Conservation (phyloP, 1,139 yeast genomes). For the Pichia inconspicua region DNA sequence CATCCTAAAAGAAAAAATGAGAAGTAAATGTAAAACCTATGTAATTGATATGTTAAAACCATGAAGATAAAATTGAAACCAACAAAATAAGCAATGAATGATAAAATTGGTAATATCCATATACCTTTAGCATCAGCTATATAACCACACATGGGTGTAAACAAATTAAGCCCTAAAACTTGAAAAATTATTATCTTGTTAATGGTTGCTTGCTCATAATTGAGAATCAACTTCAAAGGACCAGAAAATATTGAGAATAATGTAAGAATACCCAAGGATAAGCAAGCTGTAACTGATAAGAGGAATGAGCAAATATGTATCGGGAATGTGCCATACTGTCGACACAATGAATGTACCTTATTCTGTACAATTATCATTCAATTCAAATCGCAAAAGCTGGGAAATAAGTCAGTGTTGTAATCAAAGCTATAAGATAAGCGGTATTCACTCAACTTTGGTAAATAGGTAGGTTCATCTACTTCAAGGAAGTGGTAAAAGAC, state of each 20-base stretch:
- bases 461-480: no score
- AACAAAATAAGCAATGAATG: slow-evolving; percentile 22
- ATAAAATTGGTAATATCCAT: slow-evolving; percentile 24
- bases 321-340: slow-evolving; percentile 20
- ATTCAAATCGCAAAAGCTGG: neutral
- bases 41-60: slow-evolving; percentile 10
- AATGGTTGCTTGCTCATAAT: slow-evolving; percentile 23
- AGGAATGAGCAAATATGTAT: slow-evolving; percentile 21
- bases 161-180: slow-evolving; percentile 24
- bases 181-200: slow-evolving; percentile 27
- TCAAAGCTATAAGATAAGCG: no score
- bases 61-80: slow-evolving; percentile 21
- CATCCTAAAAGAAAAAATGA: slow-evolving; percentile 27
- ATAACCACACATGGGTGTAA: slow-evolving; percentile 26
- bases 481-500: no score
- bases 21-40: slow-evolving; percentile 20
- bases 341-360: slow-evolving; percentile 7
- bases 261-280: slow-evolving; percentile 26
- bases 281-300: slow-evolving; percentile 23
- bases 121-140: slow-evolving; percentile 28
- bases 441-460: no score
- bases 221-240: slow-evolving; percentile 22
- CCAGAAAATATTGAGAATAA: slow-evolving; percentile 27
- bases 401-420: no score
- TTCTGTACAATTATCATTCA: neutral